These are phyloP conservation scores for Phylloporus rhodoxanthus DNA, from an alignment of 768 basidiomycete genomes.

Conservation along the genomic window DNA sequence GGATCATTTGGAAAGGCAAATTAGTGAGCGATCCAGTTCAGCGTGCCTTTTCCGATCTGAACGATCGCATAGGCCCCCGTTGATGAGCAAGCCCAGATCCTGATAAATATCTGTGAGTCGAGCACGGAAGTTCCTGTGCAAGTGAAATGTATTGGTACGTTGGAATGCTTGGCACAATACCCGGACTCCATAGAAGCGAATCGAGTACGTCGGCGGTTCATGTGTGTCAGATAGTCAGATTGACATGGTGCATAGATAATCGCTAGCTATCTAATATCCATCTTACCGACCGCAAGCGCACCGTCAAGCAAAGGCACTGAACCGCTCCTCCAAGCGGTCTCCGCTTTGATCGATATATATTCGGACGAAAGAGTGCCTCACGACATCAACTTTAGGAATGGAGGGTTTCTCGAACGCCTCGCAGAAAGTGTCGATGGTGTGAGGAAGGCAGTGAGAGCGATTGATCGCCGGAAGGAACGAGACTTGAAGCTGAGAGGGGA, in stretches of 20 bases:
- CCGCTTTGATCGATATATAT: constrained; percentile 88
- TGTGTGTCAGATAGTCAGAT: neutral
- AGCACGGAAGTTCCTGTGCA: constrained; percentile 49
- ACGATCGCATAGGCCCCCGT: constrained; percentile 42
- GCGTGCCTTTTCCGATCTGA: constrained; percentile 6
- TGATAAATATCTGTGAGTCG: constrained; percentile 62
- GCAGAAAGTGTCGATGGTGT: constrained; percentile 55
- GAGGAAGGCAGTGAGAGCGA: constrained; percentile 54
- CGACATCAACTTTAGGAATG: constrained; percentile 74
- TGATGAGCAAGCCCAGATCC: constrained; percentile 53
- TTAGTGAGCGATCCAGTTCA: constrained; percentile 40
- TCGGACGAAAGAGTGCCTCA: constrained; percentile 80
- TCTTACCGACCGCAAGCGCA: constrained; percentile 42
- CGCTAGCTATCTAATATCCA: constrained; percentile 57
- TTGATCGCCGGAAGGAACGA: constrained; percentile 60
- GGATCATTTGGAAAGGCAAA: constrained; percentile 62
- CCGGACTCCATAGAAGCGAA: constrained; percentile 57
- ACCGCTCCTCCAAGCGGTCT: constrained; percentile 68
- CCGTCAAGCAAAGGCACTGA: constrained; percentile 51
- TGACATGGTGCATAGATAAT: constrained; percentile 43
- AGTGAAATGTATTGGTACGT: constrained; percentile 79
- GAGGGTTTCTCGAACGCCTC: constrained; percentile 50
- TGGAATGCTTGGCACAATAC: constrained; percentile 77
- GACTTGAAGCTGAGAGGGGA: constrained; percentile 67
- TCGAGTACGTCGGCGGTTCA: constrained; percentile 26